phyloP scores from a whole-genome alignment of 2,329 filamentous ascomycete genomes.

The Coniochaeta hoffmannii region DNA sequence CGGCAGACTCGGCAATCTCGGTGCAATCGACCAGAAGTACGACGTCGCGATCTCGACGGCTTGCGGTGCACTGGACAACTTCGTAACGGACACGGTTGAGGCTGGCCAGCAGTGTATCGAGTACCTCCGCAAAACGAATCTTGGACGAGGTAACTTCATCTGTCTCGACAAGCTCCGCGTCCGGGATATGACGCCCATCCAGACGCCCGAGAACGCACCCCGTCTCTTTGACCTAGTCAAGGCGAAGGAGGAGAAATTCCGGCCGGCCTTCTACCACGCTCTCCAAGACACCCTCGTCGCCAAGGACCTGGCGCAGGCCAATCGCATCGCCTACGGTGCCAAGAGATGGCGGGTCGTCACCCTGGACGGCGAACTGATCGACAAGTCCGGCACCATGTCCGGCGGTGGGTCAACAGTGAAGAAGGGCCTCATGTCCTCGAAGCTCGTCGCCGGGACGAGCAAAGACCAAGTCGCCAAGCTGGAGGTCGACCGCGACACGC shows the following conservation, averaged over 20 bases:
- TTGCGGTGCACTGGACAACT: slow-evolving; percentile 84
- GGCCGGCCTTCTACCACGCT: slow-evolving; percentile 88
- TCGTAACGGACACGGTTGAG: slow-evolving; percentile 94
- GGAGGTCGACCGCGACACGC: slow-evolving; percentile 75
- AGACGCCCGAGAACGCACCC: slow-evolving; percentile 87
- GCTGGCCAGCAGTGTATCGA: slow-evolving; percentile 97
- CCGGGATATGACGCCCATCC: slow-evolving; percentile 69
- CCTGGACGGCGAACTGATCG: slow-evolving; percentile 88
- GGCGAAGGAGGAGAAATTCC: slow-evolving; percentile 79
- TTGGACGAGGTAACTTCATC: slow-evolving; percentile 95
- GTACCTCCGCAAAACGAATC: slow-evolving; percentile 92
- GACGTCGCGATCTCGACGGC: slow-evolving; percentile 98
- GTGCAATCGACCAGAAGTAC: slow-evolving; percentile 87
- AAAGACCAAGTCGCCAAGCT: slow-evolving; percentile 86
- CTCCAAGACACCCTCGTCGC: slow-evolving; percentile 94
- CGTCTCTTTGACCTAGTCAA: slow-evolving; percentile 89
- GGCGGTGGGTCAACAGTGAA: slow-evolving; percentile 89
- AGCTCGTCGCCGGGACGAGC: slow-evolving; percentile 76
- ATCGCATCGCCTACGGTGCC: slow-evolving; percentile 91
- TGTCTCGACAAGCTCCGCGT: slow-evolving; percentile 79
- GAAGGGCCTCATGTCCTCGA: slow-evolving; percentile 93
- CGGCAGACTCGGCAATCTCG: slow-evolving; percentile 87
- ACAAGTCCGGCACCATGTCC: slow-evolving; percentile 98
- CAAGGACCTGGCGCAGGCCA: slow-evolving; percentile 87
- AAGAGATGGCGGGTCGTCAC: slow-evolving; percentile 95